Evolutionary conservation across 352 stramenopile species (phyloP).

Genomic region (Pythium brassicae): DNA sequence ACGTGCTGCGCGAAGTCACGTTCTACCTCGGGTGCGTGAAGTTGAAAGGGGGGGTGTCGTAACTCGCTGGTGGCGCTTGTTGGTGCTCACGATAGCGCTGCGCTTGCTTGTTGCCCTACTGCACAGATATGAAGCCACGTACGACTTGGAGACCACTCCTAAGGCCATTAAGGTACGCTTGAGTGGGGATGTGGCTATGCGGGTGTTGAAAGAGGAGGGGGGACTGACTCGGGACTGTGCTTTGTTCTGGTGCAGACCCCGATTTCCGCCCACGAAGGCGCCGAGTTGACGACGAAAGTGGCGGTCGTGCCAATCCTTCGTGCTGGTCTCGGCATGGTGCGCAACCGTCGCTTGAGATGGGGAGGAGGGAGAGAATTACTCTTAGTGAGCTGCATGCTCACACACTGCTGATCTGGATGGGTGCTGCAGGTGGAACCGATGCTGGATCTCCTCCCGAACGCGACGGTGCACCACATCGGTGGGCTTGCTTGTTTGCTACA

Average conservation of each 20-base stretch:
- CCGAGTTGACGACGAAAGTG: slow-evolving; percentile 89
- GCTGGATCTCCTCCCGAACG: slow-evolving; percentile 95
- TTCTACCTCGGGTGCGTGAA: slow-evolving; percentile 95
- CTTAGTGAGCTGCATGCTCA: neutral
- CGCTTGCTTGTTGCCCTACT: no score
- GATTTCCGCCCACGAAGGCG: slow-evolving; percentile 68
- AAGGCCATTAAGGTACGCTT: slow-evolving; percentile 67
- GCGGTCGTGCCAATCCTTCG: slow-evolving; percentile 97
- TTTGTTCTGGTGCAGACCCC: slow-evolving; percentile 39
- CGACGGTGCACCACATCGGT: slow-evolving; percentile 97
- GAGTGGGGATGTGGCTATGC: neutral
- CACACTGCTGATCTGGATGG: neutral
- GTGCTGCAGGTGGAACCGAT: slow-evolving; percentile 91
- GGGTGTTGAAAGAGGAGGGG: no score
- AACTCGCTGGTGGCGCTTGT: no score
- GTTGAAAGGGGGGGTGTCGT: neutral
- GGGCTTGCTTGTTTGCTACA: slow-evolving; percentile 40
- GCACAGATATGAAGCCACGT: slow-evolving; percentile 74
- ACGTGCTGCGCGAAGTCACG: slow-evolving; percentile 96
- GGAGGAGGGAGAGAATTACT: no score
- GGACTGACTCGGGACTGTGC: neutral
- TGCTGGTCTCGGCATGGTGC: slow-evolving; percentile 85
- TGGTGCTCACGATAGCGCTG: neutral
- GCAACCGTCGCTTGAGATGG: neutral
- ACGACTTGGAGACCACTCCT: slow-evolving; percentile 54